These are phyloP conservation scores for Jimgerdemannia lactiflua DNA, from an alignment of 192 early-diverging fungal genomes.

Conservation along the genomic window DNA sequence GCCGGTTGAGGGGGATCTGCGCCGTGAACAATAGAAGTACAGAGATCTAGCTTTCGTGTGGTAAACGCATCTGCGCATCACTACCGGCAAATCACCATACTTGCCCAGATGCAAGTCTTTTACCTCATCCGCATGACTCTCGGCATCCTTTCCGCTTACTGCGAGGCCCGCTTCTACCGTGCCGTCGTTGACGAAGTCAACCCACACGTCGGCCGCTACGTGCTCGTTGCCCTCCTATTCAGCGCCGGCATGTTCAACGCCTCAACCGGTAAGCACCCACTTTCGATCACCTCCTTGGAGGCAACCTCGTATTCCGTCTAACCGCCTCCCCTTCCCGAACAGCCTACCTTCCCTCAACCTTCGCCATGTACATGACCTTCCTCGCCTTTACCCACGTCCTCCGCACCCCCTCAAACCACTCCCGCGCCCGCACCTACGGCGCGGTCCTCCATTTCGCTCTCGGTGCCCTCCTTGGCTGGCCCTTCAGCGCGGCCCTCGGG, in stretches of 20 bases:
- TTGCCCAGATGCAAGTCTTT: conserved; percentile 69
- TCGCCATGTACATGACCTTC: conserved; percentile 86
- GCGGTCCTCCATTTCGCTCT: conserved; percentile 61
- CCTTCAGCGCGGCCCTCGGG: conserved; percentile 74
- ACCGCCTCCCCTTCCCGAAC: not conserved
- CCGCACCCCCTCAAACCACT: conserved; percentile 39
- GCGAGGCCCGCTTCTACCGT: conserved; percentile 70
- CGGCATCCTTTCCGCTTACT: conserved; percentile 56
- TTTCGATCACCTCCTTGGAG: not conserved
- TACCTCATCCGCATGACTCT: conserved; percentile 66
- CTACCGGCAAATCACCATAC: not conserved
- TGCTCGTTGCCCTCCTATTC: conserved; percentile 56
- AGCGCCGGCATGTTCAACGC: conserved; percentile 90
- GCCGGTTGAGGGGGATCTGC: too few species aligned
- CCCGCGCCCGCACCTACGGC: conserved; percentile 44
- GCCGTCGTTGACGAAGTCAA: conserved; percentile 59
- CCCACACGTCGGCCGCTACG: conserved; percentile 63
- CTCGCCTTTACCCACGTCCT: conserved; percentile 74
- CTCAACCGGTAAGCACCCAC: conserved; percentile 53
- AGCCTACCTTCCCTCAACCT: conserved; percentile 88
- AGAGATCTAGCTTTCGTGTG: too few species aligned
- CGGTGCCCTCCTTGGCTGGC: conserved; percentile 79
- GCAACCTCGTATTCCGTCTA: not conserved
- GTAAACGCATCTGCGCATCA: conserved; percentile 1
- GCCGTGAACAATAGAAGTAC: too few species aligned